phyloP scores from a whole-genome alignment of 1,284 basidiomycete species.

The Filobasidium uniguttulatum region DNA sequence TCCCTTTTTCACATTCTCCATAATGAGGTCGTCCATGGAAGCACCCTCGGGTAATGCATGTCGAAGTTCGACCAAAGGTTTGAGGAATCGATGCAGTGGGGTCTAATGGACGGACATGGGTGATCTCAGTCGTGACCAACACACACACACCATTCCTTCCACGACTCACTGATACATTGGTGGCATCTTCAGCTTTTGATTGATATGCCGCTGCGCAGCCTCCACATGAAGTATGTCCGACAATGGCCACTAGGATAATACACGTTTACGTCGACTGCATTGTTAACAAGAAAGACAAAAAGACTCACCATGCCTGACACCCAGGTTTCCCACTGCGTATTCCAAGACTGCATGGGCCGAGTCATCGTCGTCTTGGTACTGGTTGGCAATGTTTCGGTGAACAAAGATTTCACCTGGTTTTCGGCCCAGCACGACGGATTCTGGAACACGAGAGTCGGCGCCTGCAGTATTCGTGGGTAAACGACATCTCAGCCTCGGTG shows the following conservation, averaged over 20 bases:
- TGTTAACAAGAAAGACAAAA: neutral
- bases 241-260: slow-evolving; percentile 45
- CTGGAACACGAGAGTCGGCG: slow-evolving; percentile 34
- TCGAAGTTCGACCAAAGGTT: slow-evolving; percentile 51
- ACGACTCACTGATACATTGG: slow-evolving; percentile 1
- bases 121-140: neutral
- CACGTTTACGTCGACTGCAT: no score
- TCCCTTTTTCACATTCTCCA: slow-evolving; percentile 61
- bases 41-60: slow-evolving; percentile 40
- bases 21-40: slow-evolving; percentile 49
- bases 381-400: slow-evolving; percentile 41
- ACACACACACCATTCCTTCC: neutral
- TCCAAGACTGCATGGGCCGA: slow-evolving; percentile 63
- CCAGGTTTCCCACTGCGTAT: slow-evolving; percentile 64
- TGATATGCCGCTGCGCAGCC: slow-evolving; percentile 51
- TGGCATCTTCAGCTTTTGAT: slow-evolving; percentile 3
- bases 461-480: neutral
- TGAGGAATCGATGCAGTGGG: slow-evolving; percentile 56
- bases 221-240: slow-evolving; percentile 69
- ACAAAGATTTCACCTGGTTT: slow-evolving; percentile 54
- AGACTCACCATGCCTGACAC: slow-evolving; percentile 64
- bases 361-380: slow-evolving; percentile 65
- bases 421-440: slow-evolving; percentile 28
- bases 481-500: neutral
- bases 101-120: no score